Evolutionary conservation across 176 grass and related monocot species (phyloP).

Genomic region (Echinochloa phyllopogon): DNA sequence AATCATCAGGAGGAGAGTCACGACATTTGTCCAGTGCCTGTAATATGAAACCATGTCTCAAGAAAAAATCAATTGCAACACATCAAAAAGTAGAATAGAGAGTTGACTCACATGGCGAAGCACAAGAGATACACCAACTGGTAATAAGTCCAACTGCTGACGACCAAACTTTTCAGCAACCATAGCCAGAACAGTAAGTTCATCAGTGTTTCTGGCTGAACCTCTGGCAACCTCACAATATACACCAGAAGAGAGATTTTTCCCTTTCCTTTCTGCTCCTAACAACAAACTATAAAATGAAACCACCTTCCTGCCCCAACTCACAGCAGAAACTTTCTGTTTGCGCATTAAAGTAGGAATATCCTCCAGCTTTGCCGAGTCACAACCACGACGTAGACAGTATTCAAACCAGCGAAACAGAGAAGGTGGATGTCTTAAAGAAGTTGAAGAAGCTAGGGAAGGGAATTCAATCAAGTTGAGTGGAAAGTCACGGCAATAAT

Average conservation of each 20-base stretch:
- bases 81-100: constrained; percentile 35
- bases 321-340: constrained; percentile 68
- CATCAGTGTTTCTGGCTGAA: constrained; percentile 73
- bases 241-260: constrained; percentile 80
- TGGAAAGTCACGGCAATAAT: constrained; percentile 92
- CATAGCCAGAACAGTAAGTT: constrained; percentile 88
- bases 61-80: constrained; percentile 30
- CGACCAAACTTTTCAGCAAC: constrained; percentile 90
- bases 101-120: constrained; percentile 79
- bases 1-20: constrained; percentile 86
- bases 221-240: constrained; percentile 92
- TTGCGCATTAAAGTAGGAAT: constrained; percentile 77
- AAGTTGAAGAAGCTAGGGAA: constrained; percentile 48
- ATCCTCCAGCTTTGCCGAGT: constrained; percentile 56
- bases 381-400: constrained; percentile 60
- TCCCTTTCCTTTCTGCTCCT: constrained; percentile 83
- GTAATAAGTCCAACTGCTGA: constrained; percentile 84
- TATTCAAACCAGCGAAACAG: constrained; percentile 88
- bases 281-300: constrained; percentile 92
- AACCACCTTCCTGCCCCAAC: constrained; percentile 85
- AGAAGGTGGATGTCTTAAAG: constrained; percentile 67
- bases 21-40: constrained; percentile 93
- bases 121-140: constrained; percentile 86
- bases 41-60: constrained; percentile 48
- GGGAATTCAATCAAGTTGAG: constrained; percentile 60